phyloP scores from a whole-genome alignment of 345 rosid species.

The Citrus reticulata region DNA sequence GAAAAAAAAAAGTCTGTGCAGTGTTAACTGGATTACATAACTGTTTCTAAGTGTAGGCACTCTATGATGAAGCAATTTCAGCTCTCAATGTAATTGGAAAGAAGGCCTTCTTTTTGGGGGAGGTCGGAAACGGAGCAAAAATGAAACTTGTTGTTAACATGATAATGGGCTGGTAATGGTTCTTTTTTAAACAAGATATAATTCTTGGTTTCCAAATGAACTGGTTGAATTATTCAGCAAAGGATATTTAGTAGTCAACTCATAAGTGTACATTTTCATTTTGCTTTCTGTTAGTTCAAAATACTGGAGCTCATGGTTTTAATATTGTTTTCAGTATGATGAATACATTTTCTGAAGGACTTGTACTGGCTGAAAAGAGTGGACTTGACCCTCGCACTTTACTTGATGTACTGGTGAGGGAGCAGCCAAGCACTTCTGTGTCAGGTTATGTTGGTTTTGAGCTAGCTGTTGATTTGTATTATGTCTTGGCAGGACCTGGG shows the following conservation, averaged over 20 bases:
- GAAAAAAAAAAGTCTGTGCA: no score
- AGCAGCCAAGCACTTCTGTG: neutral
- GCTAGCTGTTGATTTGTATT: slow-evolving; percentile 2
- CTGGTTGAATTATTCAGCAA: neutral
- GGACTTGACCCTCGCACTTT: slow-evolving; percentile 71
- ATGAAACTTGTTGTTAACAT: slow-evolving; percentile 96
- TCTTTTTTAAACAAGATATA: neutral
- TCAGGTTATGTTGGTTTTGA: neutral
- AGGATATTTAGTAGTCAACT: neutral
- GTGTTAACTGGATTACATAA: slow-evolving; percentile 3
- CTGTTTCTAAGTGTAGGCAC: slow-evolving; percentile 33
- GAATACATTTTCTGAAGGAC: slow-evolving; percentile 93
- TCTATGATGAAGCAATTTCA: slow-evolving; percentile 72
- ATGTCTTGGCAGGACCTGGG: slow-evolving; percentile 67
- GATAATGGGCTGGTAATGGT: slow-evolving; percentile 90
- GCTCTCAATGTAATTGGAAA: slow-evolving; percentile 85
- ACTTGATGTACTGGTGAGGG: slow-evolving; percentile 72
- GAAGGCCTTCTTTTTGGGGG: slow-evolving; percentile 82
- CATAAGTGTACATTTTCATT: neutral
- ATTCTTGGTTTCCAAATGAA: neutral
- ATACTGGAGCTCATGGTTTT: neutral
- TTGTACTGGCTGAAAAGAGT: slow-evolving; percentile 74
- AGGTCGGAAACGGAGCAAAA: slow-evolving; percentile 91
- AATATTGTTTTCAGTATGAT: slow-evolving; percentile 50
- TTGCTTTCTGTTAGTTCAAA: neutral